phyloP scores from a whole-genome alignment of 768 basidiomycete genomes.

The Calocera cornea region DNA sequence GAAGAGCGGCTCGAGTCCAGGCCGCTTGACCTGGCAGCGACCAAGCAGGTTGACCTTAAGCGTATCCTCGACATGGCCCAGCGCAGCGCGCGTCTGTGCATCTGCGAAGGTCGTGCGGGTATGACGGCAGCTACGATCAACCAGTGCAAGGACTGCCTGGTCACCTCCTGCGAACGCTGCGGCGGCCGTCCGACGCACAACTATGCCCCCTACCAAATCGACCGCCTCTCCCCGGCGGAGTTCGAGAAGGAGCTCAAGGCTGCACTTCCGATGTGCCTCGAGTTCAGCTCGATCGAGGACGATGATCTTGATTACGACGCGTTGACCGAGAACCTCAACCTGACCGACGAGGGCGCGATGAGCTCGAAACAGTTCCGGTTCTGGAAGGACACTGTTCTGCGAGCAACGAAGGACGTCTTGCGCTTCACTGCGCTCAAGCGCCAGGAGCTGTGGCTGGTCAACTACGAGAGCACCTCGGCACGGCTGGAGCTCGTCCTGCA shows the following conservation, averaged over 20 bases:
- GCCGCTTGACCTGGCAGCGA: slow-evolving; percentile 55
- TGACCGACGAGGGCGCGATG: slow-evolving; percentile 30
- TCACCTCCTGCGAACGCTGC: slow-evolving; percentile 70
- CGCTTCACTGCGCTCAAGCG: slow-evolving; percentile 77
- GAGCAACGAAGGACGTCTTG: slow-evolving; percentile 47
- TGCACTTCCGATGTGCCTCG: slow-evolving; percentile 74
- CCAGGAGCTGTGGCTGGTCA: slow-evolving; percentile 73
- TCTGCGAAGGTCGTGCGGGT: slow-evolving; percentile 78
- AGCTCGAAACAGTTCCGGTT: slow-evolving; percentile 45
- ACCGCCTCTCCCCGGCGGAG: slow-evolving; percentile 52
- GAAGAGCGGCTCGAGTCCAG: slow-evolving; percentile 50
- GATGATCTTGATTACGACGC: slow-evolving; percentile 33
- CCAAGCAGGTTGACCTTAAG: slow-evolving; percentile 31
- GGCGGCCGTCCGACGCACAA: slow-evolving; percentile 86
- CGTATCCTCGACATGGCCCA: slow-evolving; percentile 51
- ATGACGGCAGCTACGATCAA: slow-evolving; percentile 55
- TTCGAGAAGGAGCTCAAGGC: slow-evolving; percentile 71
- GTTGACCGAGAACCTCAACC: slow-evolving; percentile 25
- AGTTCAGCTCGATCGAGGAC: slow-evolving; percentile 32
- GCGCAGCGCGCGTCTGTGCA: slow-evolving; percentile 63
- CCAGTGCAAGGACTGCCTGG: slow-evolving; percentile 62
- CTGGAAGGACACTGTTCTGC: slow-evolving; percentile 57
- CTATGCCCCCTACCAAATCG: slow-evolving; percentile 41
- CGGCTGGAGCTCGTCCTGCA: slow-evolving; percentile 64
- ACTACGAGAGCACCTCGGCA: slow-evolving; percentile 60